Conservation (phyloP, 2,329 filamentous ascomycete species). For the Chrysoporthe cubensis region DNA sequence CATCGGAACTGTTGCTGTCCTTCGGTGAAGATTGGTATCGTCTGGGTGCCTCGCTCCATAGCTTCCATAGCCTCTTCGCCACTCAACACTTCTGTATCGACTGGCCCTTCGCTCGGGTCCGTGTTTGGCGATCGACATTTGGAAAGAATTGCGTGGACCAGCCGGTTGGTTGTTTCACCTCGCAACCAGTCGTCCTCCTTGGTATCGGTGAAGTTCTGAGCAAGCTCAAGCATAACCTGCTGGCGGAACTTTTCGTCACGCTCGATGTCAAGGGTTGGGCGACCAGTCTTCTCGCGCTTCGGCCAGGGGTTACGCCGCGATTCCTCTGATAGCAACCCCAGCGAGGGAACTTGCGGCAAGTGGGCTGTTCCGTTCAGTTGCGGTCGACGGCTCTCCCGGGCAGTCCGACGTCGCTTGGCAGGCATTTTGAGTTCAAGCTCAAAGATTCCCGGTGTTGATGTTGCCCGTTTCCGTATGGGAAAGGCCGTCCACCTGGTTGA, state of each 20-base stretch:
- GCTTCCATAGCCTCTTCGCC: slow-evolving; percentile 24
- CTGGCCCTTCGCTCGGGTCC: slow-evolving; percentile 23
- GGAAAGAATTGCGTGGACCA: slow-evolving; percentile 27
- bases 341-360: neutral
- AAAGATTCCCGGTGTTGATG: slow-evolving; percentile 24
- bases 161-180: slow-evolving; percentile 28
- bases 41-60: slow-evolving; percentile 21
- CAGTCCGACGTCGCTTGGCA: slow-evolving; percentile 20
- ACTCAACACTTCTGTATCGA: slow-evolving; percentile 25
- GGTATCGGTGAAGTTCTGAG: slow-evolving; percentile 23
- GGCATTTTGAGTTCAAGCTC: slow-evolving; percentile 27
- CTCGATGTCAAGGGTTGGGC: slow-evolving; percentile 12
- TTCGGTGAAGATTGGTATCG: slow-evolving; percentile 33
- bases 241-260: slow-evolving; percentile 24
- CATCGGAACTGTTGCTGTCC: slow-evolving; percentile 35
- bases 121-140: slow-evolving; percentile 27
- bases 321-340: neutral
- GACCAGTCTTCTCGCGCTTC: neutral
- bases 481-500: slow-evolving; percentile 26
- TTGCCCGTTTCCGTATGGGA: slow-evolving; percentile 24
- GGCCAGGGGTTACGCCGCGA: too few relatives aligned
- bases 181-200: slow-evolving; percentile 28
- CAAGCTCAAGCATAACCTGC: slow-evolving; percentile 25
- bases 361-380: neutral
- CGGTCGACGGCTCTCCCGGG: neutral